Percentiles rank a stretch among this genome's conserved stretches.
Evolutionary conservation across 441 rosid genomes (phyloP).

Genomic region (Populus trichocarpa): DNA sequence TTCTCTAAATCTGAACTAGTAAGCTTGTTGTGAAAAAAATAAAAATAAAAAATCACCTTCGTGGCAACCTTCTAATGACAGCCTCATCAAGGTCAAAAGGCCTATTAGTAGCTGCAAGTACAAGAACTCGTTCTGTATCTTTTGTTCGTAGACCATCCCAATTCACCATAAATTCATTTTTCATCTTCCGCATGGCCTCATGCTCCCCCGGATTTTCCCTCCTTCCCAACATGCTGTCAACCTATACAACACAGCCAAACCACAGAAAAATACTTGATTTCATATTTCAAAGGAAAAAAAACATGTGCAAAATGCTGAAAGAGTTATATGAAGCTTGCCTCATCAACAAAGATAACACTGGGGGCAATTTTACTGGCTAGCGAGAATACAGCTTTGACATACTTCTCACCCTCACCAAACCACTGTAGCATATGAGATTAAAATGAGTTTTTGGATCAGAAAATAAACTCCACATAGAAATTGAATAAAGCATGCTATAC

Average conservation of each 20-base stretch:
- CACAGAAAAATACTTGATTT: not conserved
- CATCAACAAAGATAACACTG: constrained; percentile 89
- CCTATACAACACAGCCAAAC: constrained; percentile 36
- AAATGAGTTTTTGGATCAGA: constrained; percentile 12
- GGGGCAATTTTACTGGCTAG: constrained; percentile 93
- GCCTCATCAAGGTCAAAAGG: constrained; percentile 98
- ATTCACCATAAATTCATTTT: constrained; percentile 93
- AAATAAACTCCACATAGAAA: constrained; percentile 7
- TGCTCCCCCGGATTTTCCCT: constrained; percentile 94
- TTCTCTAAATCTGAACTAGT: not conserved
- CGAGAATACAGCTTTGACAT: constrained; percentile 88
- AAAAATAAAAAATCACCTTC: constrained; percentile 43
- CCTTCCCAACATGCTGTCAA: constrained; percentile 95
- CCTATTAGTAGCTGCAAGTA: constrained; percentile 92
- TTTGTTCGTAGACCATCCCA: constrained; percentile 93
- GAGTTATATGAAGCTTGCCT: constrained; percentile 43
- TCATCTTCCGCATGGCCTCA: constrained; percentile 97
- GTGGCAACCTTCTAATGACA: constrained; percentile 83
- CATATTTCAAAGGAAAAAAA: not conserved
- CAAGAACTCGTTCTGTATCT: constrained; percentile 78
- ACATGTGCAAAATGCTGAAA: not conserved
- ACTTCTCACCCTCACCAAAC: constrained; percentile 98
- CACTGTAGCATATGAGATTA: constrained; percentile 45
- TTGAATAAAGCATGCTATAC: not conserved
- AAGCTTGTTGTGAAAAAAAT: not conserved